Percentiles rank a stretch among this genome's conserved stretches.
These are phyloP conservation scores for Alternaria longipes DNA, from an alignment of 2,329 filamentous ascomycete species.

Conservation along the genomic window DNA sequence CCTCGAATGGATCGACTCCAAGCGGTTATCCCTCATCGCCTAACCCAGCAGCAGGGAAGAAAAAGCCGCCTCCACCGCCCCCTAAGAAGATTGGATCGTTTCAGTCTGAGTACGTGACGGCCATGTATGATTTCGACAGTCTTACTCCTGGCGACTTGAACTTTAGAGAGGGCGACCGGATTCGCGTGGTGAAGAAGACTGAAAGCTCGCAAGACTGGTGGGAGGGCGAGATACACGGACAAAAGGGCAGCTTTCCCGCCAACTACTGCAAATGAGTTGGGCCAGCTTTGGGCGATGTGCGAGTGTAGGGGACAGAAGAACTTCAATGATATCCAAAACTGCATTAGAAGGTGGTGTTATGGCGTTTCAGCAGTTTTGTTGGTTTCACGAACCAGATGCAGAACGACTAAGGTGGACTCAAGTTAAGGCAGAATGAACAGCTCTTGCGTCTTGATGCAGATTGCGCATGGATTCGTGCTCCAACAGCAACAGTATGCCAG, in stretches of 20 bases:
- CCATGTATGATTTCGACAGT: conserved; percentile 78
- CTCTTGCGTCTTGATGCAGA: background rate
- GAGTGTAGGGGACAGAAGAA: background rate
- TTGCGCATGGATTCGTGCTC: background rate
- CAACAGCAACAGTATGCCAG: background rate
- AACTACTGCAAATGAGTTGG: conserved; percentile 73
- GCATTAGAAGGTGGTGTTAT: conserved; percentile 34
- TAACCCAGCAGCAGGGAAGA: conserved; percentile 65
- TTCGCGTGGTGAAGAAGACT: conserved; percentile 80
- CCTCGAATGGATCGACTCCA: conserved; percentile 43
- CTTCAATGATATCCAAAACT: conserved; percentile 32
- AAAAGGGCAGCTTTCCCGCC: conserved; percentile 78
- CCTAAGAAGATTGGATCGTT: conserved; percentile 65
- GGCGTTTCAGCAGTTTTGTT: background rate
- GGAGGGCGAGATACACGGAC: conserved; percentile 77
- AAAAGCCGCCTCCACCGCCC: conserved; percentile 77
- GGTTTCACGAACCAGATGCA: background rate
- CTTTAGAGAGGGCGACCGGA: conserved; percentile 80
- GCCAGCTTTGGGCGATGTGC: background rate
- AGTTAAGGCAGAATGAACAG: background rate
- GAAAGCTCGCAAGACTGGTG: conserved; percentile 87
- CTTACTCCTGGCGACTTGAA: conserved; percentile 74
- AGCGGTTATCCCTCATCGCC: conserved; percentile 39
- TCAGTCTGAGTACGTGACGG: conserved; percentile 70
- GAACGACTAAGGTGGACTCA: background rate